Conservation (phyloP, 2,329 filamentous ascomycete genomes). For the Xylariaceae sp. region DNA sequence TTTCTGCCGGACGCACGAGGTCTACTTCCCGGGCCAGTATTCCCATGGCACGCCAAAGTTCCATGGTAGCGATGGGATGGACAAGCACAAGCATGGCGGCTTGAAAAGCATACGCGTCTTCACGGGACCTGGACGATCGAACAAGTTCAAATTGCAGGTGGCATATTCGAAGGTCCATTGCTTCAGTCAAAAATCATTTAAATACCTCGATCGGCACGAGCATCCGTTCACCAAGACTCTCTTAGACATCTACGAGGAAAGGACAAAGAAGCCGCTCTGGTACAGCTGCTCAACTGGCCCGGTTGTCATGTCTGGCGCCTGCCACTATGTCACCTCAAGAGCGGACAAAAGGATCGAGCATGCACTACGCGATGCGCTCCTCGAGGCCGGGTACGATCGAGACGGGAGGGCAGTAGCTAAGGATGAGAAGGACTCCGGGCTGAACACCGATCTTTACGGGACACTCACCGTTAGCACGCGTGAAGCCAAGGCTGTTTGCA, state of each 20-base stretch:
- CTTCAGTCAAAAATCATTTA: slow-evolving; percentile 19
- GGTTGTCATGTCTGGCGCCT: not conserved
- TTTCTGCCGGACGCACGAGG: slow-evolving; percentile 39
- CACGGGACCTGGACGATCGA: not conserved
- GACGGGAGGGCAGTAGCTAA: slow-evolving; percentile 13
- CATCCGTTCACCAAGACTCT: slow-evolving; percentile 24
- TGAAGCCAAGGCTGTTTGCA: slow-evolving; percentile 16
- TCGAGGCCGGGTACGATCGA: slow-evolving; percentile 21
- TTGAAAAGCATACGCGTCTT: slow-evolving; percentile 1
- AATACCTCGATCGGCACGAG: slow-evolving; percentile 23
- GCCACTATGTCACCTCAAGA: slow-evolving; percentile 12
- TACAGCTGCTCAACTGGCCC: slow-evolving; percentile 5
- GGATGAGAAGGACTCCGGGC: slow-evolving; percentile 6
- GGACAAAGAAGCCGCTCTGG: slow-evolving; percentile 25
- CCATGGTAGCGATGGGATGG: too few species aligned
- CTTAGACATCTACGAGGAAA: slow-evolving; percentile 24
- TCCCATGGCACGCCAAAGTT: too few species aligned
- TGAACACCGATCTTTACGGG: slow-evolving; percentile 18
- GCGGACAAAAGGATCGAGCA: slow-evolving; percentile 17
- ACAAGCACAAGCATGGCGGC: not conserved
- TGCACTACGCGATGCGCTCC: slow-evolving; percentile 24
- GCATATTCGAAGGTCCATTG: slow-evolving; percentile 15
- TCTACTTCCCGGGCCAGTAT: slow-evolving; percentile 31
- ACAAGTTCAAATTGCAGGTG: slow-evolving; percentile 10
- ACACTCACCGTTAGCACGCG: slow-evolving; percentile 13